These are phyloP conservation scores for Ochetophila trinervis DNA, from an alignment of 306 rosid species.

Conservation along the genomic window DNA sequence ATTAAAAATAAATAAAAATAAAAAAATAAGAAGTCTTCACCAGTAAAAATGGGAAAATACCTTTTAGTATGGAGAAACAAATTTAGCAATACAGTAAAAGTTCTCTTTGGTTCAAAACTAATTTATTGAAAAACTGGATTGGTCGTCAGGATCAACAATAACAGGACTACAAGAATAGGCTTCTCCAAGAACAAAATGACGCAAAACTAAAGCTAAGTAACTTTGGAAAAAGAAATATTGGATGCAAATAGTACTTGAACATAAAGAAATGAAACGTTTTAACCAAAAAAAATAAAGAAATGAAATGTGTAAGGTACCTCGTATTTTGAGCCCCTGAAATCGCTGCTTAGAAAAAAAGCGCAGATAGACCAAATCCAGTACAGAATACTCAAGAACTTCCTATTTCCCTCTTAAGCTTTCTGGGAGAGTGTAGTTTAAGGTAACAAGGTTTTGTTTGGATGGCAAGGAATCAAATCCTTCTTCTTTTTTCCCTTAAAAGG, in stretches of 20 bases:
- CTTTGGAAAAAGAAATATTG: constrained; percentile 3
- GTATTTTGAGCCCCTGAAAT: constrained; percentile 24
- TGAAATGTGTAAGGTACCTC: constrained; percentile 40
- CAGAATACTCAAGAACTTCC: constrained; percentile 37
- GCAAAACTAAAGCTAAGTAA: constrained; percentile 13
- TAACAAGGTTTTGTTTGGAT: constrained; percentile 45
- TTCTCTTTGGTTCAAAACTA: not conserved
- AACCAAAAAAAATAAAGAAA: too few species aligned
- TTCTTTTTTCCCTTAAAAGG: not conserved
- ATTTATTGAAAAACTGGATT: too few species aligned
- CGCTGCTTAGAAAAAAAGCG: constrained; percentile 28
- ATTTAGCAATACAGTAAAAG: not conserved
- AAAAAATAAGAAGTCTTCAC: not conserved
- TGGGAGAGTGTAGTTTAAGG: constrained; percentile 40
- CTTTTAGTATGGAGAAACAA: not conserved
- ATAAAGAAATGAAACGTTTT: constrained; percentile 18
- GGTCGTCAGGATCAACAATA: too few species aligned
- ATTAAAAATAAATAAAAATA: not conserved
- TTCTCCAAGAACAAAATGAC: constrained; percentile 14
- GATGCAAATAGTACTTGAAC: constrained; percentile 15
- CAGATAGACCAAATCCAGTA: constrained; percentile 29
- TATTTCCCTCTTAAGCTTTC: constrained; percentile 38
- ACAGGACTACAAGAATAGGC: not conserved
- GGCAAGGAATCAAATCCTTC: constrained; percentile 67
- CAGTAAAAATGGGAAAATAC: not conserved